Evolutionary conservation across 2,329 filamentous ascomycete genomes (phyloP).

Genomic region (Phialophora chinensis): DNA sequence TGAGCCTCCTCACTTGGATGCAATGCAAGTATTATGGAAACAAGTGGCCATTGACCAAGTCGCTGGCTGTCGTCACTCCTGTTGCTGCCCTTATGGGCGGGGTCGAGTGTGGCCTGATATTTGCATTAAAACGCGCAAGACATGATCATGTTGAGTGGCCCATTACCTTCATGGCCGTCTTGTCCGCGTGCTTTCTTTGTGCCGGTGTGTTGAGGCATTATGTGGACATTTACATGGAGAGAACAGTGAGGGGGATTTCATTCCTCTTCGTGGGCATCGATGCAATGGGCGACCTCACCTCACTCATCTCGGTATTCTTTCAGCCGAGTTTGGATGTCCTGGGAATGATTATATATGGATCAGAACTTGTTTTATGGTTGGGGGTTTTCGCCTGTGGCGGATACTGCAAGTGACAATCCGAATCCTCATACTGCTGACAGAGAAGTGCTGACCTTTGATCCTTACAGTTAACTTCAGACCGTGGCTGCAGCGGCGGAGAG

Average conservation of each 20-base stretch:
- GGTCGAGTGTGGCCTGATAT: constrained; percentile 64
- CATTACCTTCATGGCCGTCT: constrained; percentile 67
- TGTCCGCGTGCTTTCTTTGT: constrained; percentile 68
- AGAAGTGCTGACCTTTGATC: constrained; percentile 25
- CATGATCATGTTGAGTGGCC: constrained; percentile 63
- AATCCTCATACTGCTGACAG: constrained; percentile 12
- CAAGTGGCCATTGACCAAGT: constrained; percentile 60
- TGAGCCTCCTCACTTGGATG: constrained; percentile 61
- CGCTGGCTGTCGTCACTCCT: constrained; percentile 56
- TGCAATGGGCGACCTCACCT: constrained; percentile 71
- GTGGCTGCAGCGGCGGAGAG: constrained; percentile 55
- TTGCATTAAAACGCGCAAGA: constrained; percentile 59
- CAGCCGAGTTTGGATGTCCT: constrained; percentile 64
- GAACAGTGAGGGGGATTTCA: constrained; percentile 72
- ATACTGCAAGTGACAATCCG: constrained; percentile 54
- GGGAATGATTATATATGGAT: constrained; percentile 70
- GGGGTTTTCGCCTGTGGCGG: constrained; percentile 70
- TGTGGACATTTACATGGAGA: constrained; percentile 70
- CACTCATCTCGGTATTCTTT: constrained; percentile 68
- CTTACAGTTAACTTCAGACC: constrained; percentile 59
- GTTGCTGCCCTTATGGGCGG: constrained; percentile 65
- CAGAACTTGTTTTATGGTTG: constrained; percentile 69
- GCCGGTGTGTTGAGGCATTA: constrained; percentile 72
- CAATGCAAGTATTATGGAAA: constrained; percentile 63
- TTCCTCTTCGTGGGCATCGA: constrained; percentile 75